A percentile compares a stretch with the other conserved stretches of the same genome.
Conservation (phyloP, 179 eudicot species). For the Amaranthus tricolor region DNA sequence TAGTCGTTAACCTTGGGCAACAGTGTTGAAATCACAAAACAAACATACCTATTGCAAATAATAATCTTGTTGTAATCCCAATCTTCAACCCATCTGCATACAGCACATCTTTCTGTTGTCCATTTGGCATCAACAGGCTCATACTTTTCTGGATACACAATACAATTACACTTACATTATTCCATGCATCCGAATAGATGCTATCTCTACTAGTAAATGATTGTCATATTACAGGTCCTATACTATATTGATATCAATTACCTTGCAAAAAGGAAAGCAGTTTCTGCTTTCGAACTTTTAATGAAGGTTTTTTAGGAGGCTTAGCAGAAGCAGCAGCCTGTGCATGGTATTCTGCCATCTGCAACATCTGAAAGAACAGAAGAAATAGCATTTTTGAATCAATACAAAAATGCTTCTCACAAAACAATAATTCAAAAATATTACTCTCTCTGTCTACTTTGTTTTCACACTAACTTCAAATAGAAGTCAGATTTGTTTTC, state of each 20-base stretch:
- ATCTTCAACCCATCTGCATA: slow-evolving; percentile 99
- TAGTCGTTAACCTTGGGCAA: not conserved
- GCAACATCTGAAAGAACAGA: slow-evolving; percentile 72
- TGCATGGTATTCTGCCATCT: slow-evolving; percentile 86
- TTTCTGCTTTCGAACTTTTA: slow-evolving; percentile 85
- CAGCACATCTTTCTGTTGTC: slow-evolving; percentile 99
- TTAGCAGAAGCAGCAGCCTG: slow-evolving; percentile 65
- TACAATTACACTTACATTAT: slow-evolving; percentile 15
- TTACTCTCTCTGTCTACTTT: not conserved
- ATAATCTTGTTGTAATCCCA: slow-evolving; percentile 99
- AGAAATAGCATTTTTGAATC: slow-evolving; percentile 9
- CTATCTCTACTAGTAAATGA: not conserved
- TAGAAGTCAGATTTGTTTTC: not conserved
- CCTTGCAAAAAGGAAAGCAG: slow-evolving; percentile 88
- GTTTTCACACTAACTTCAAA: no score
- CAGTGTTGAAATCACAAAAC: not conserved
- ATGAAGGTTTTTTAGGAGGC: slow-evolving; percentile 75
- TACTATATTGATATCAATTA: slow-evolving; percentile 18
- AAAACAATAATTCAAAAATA: not conserved
- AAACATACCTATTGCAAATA: slow-evolving; percentile 80
- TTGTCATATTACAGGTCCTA: not conserved
- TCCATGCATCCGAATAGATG: slow-evolving; percentile 1
- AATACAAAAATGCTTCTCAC: not conserved
- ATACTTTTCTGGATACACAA: slow-evolving; percentile 64
- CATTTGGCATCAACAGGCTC: slow-evolving; percentile 91